Base-by-base conservation (phyloP, 352 stramenopile genomes). In the Phytopythium litorale region DNA sequence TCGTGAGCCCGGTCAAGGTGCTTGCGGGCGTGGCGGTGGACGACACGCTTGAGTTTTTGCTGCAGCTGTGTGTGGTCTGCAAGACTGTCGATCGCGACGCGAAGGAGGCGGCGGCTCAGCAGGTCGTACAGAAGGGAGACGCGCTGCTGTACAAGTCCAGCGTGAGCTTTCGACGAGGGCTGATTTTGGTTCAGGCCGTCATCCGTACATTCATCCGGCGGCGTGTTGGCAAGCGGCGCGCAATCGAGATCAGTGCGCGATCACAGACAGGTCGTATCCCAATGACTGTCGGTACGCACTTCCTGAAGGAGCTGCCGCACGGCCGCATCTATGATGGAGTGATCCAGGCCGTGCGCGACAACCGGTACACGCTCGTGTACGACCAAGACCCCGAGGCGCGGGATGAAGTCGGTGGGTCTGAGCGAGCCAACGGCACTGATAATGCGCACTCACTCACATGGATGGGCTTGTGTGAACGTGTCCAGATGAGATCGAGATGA, bases 1-100 rank as follows among this genome's bases (percentile, higher is more conserved):
- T 92, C 21, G 83, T 95, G 51, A 95, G 86, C 58, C 86, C 86
- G n/a, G 58, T 93, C n/a, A 88, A 91, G 68, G 81, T 95, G 30
- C 73, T 95, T 7, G 84, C 86, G 15, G 86, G 86, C 12, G 60
- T 91, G 1, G 69, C 68, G 0, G 78, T 95, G 0, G 58, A 79
- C 30, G 76, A 91, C 46, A 93, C 86, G 8, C 77, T 85, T 33
- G 74, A 91, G 58, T 93, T 93, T 52, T 63, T 95, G 11, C 64
- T 81, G 18, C 86, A 95, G 57, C 68, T 95, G 2, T 89, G 75
- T 37, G 65, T 84, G 9, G 77, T 91, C 12, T 88, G 75, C 71
- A 73, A 74, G 60, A 77, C 83, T 4, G 25, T 65, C 2, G 67
- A 85, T 59, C 48, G 60, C 12, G 72, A 78, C 37, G 73, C 74